Percentiles rank a stretch among this genome's conserved stretches.
These are phyloP conservation scores for Boletus rubescentipes DNA, from an alignment of 768 basidiomycete genomes.

Conservation along the genomic window DNA sequence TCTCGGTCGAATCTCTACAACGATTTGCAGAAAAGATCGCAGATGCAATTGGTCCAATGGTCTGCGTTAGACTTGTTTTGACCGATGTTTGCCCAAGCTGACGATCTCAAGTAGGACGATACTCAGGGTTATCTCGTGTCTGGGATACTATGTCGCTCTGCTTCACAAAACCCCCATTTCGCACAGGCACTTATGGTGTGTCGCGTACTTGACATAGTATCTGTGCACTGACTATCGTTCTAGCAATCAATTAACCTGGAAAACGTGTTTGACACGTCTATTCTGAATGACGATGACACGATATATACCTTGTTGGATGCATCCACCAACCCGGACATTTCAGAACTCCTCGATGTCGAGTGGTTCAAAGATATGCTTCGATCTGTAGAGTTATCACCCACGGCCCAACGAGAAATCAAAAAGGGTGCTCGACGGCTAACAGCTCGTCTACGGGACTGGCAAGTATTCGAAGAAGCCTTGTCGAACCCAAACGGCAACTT, in stretches of 20 bases:
- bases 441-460: slow-evolving; percentile 57
- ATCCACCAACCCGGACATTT: slow-evolving; percentile 61
- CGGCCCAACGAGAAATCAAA: slow-evolving; percentile 40
- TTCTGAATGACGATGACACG: slow-evolving; percentile 52
- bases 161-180: slow-evolving; percentile 59
- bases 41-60: slow-evolving; percentile 57
- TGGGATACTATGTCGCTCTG: slow-evolving; percentile 59
- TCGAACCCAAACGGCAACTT: slow-evolving; percentile 54
- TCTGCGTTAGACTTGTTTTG: slow-evolving; percentile 30
- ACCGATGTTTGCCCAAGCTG: not conserved
- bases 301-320: slow-evolving; percentile 62
- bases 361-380: slow-evolving; percentile 27
- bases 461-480: slow-evolving; percentile 59
- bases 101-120: slow-evolving; percentile 38
- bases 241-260: slow-evolving; percentile 60
- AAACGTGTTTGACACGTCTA: slow-evolving; percentile 51
- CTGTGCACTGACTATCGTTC: slow-evolving; percentile 8
- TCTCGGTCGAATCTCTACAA: slow-evolving; percentile 47
- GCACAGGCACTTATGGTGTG: slow-evolving; percentile 45
- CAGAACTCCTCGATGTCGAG: slow-evolving; percentile 46
- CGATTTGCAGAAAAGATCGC: slow-evolving; percentile 57
- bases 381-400: slow-evolving; percentile 29
- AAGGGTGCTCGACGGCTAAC: slow-evolving; percentile 48
- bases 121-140: slow-evolving; percentile 62
- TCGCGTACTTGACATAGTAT: too few relatives aligned